Conservation (phyloP, 345 rosid species). For the rapeseed (Brassica napus) region Da-Ae NC_063440.1:10047501-10048000, state of each 20-base stretch:
- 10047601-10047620: conserved; percentile 61
- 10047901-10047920: neutral
- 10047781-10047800: conserved; percentile 62
- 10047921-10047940: conserved; percentile 55
- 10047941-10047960: conserved; percentile 85
- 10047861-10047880: neutral
- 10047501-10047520: conserved; percentile 24
- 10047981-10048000: conserved; percentile 57
- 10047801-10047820: conserved; percentile 40
- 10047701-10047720: neutral
- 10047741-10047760: conserved; percentile 59
- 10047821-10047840: conserved; percentile 61
- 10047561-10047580: conserved; percentile 81
- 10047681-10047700: neutral
- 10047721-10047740: conserved; percentile 43
- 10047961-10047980: conserved; percentile 64
- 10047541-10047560: conserved; percentile 76
- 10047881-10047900: neutral
- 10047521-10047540: conserved; percentile 52
- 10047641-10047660: conserved; percentile 47
- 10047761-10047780: conserved; percentile 57
- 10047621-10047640: conserved; percentile 56
- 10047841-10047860: conserved; percentile 45
- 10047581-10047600: conserved; percentile 72
- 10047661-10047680: conserved; percentile 68